Conservation (phyloP, 2,329 filamentous ascomycete genomes). For the Ramularia endophylla region DNA sequence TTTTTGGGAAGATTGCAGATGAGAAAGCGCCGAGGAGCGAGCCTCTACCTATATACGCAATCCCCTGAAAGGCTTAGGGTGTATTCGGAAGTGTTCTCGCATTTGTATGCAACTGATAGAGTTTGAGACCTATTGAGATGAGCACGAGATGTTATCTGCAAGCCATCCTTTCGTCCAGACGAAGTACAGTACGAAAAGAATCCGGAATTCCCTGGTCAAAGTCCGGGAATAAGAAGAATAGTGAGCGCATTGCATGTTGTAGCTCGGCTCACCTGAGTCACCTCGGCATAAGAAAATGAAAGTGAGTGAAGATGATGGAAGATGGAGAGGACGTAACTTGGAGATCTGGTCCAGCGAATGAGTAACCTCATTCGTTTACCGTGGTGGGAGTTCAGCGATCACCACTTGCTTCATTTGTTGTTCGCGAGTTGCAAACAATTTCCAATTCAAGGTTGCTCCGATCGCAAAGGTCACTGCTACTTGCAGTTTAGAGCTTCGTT, state of each 20-base stretch:
- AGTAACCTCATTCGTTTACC: too few species aligned
- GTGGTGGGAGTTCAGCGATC: too few species aligned
- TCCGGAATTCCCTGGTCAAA: conserved; percentile 1
- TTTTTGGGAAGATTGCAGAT: not conserved
- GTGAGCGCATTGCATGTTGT: too few species aligned
- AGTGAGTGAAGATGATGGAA: not conserved
- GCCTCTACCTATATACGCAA: conserved; percentile 9
- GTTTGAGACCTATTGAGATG: conserved; percentile 1
- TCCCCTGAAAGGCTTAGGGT: not conserved
- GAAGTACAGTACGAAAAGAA: conserved; percentile 1
- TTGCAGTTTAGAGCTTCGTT: too few species aligned
- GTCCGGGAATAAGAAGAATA: conserved; percentile 1
- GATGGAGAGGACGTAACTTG: not conserved
- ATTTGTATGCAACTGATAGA: conserved; percentile 1
- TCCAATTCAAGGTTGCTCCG: too few species aligned
- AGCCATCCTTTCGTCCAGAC: conserved; percentile 10
- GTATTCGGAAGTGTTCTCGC: conserved; percentile 1
- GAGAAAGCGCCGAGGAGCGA: not conserved
- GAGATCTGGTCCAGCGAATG: not conserved
- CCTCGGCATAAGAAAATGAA: too few species aligned
- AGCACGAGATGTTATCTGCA: conserved; percentile 7
- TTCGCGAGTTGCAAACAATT: too few species aligned
- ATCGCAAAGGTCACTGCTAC: too few species aligned
- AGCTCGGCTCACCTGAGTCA: too few species aligned
- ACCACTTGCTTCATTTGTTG: too few species aligned